phyloP scores from a whole-genome alignment of 192 early-diverging fungal species.

The Endogone sp. region DNA sequence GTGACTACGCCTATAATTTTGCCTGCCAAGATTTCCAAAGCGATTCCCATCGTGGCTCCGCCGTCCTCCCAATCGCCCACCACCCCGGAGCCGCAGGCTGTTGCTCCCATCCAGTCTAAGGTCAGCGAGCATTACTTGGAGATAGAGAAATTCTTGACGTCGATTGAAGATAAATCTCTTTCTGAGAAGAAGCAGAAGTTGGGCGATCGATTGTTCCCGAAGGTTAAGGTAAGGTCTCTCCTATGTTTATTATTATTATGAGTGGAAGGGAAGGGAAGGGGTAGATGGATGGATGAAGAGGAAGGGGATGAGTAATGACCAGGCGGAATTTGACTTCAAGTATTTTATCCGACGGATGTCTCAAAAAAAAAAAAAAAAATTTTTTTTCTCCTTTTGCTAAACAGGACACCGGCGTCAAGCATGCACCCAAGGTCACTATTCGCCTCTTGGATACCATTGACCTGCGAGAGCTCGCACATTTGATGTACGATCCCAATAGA shows the following conservation, averaged over 20 bases:
- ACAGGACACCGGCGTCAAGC: slow-evolving; percentile 27
- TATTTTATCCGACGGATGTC: slow-evolving; percentile 7
- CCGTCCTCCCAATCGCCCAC: neutral
- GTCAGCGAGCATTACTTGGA: slow-evolving; percentile 8
- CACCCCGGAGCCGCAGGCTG: neutral
- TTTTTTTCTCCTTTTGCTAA: neutral
- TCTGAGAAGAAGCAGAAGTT: slow-evolving; percentile 36
- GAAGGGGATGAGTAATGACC: neutral
- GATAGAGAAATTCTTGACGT: slow-evolving; percentile 22
- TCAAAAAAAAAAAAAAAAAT: neutral
- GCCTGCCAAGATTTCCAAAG: slow-evolving; percentile 18
- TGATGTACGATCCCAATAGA: slow-evolving; percentile 29
- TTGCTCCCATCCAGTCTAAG: neutral
- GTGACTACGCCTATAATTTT: slow-evolving; percentile 1
- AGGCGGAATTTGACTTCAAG: neutral
- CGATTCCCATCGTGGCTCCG: slow-evolving; percentile 32
- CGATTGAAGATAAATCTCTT: slow-evolving; percentile 16
- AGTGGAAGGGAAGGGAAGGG: too few species aligned
- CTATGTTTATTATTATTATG: too few species aligned
- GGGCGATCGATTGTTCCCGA: slow-evolving; percentile 34
- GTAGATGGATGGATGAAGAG: too few species aligned
- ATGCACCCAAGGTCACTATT: slow-evolving; percentile 38
- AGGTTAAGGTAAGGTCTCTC: slow-evolving; percentile 41
- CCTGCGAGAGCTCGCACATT: slow-evolving; percentile 23
- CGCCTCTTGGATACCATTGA: slow-evolving; percentile 32